phyloP scores from a whole-genome alignment of 2,329 filamentous ascomycete genomes.

The Diaporthe ampelina region DNA sequence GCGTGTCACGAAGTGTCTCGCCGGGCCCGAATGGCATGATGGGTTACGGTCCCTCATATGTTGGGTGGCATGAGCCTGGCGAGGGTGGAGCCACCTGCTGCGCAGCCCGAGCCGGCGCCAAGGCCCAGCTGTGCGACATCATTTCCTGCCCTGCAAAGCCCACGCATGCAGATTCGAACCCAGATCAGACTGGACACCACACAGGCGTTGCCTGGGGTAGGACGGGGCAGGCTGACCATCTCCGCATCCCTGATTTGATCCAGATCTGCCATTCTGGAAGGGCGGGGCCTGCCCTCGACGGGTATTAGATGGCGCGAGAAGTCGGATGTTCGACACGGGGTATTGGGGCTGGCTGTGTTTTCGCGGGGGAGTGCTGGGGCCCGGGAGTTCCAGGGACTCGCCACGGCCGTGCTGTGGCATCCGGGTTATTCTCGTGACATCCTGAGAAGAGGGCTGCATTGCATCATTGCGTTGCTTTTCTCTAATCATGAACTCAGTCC shows the following conservation, averaged over 20 bases:
- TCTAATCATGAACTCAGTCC: background rate
- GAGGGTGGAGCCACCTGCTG: constrained; percentile 38
- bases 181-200: background rate
- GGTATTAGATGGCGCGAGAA: constrained; percentile 35
- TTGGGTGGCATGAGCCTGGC: constrained; percentile 38
- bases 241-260: constrained; percentile 35
- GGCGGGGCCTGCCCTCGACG: constrained; percentile 26
- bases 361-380: constrained; percentile 11
- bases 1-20: constrained; percentile 27
- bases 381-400: constrained; percentile 16
- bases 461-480: constrained; percentile 5
- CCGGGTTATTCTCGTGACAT: constrained; percentile 16
- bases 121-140: constrained; percentile 37
- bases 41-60: constrained; percentile 32
- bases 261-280: constrained; percentile 1
- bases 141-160: constrained; percentile 7
- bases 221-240: constrained; percentile 37
- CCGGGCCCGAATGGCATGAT: constrained; percentile 38
- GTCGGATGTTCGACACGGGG: constrained; percentile 40
- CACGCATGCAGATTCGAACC: background rate
- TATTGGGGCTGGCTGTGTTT: constrained; percentile 1
- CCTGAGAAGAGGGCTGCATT: background rate
- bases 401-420: background rate
- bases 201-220: background rate
- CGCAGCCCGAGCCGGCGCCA: constrained; percentile 15